Percentiles rank a stretch among this genome's conserved stretches.
Conservation (phyloP, 2,329 filamentous ascomycete species). For the Neonectria neomacrospora region DNA sequence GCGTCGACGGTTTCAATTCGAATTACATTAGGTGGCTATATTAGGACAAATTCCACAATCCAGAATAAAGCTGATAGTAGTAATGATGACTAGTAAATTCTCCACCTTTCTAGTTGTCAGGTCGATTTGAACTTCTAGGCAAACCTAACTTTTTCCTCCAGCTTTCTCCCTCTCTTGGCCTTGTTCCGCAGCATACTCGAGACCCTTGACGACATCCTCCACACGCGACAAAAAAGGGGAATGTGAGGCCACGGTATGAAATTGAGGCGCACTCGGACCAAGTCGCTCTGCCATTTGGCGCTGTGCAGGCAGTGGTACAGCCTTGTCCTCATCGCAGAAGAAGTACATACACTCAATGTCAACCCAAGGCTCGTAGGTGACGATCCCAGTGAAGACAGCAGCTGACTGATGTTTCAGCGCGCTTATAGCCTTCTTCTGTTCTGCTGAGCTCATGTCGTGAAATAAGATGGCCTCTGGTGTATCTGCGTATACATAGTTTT, state of each 20-base stretch:
- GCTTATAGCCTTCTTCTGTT: constrained; percentile 21
- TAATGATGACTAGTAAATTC: too few relatives aligned
- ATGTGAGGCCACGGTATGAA: constrained; percentile 27
- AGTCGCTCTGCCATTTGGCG: constrained; percentile 34
- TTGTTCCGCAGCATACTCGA: constrained; percentile 29
- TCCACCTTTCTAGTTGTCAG: too few relatives aligned
- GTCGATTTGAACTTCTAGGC: too few relatives aligned
- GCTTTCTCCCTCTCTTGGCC: constrained; percentile 16
- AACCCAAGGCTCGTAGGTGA: constrained; percentile 44
- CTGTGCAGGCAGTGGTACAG: constrained; percentile 35
- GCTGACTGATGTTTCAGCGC: constrained; percentile 32
- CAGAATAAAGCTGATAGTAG: too few relatives aligned
- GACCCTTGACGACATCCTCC: constrained; percentile 28
- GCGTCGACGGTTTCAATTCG: too few relatives aligned
- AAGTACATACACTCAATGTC: constrained; percentile 44
- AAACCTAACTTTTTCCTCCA: not conserved
- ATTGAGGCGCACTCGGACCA: constrained; percentile 15
- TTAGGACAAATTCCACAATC: too few relatives aligned
- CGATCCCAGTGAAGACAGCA: constrained; percentile 34
- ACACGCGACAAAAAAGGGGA: constrained; percentile 32
- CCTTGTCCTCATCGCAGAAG: constrained; percentile 40
- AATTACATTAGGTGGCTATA: too few relatives aligned
- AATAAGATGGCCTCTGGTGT: constrained; percentile 39
- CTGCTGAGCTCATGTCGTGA: constrained; percentile 36
- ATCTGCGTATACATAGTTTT: constrained; percentile 27